Conservation (phyloP, 169 alveolate genomes). For the Plasmodium fragile region DNA sequence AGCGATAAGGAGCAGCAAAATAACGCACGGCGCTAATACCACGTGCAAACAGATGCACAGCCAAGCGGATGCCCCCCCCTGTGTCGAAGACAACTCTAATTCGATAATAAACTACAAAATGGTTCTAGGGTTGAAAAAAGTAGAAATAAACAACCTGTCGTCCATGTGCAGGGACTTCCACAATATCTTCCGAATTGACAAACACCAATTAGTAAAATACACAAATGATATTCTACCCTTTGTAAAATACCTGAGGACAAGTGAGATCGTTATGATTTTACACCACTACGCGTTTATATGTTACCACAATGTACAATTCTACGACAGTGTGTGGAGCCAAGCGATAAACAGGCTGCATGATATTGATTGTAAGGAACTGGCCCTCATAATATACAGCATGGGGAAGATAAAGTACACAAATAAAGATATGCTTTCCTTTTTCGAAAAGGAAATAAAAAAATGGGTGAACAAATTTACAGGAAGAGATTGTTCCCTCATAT, state of each 20-base stretch:
- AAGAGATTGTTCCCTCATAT: slow-evolving; percentile 72
- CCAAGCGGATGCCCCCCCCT: background rate
- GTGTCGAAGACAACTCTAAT: background rate
- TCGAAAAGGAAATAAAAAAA: slow-evolving; percentile 73
- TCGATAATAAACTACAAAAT: slow-evolving; percentile 70
- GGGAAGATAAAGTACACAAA: slow-evolving; percentile 74
- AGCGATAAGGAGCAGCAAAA: background rate
- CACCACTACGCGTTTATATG: slow-evolving; percentile 71
- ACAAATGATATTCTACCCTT: slow-evolving; percentile 71
- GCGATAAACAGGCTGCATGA: slow-evolving; percentile 32
- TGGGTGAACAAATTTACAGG: slow-evolving; percentile 63
- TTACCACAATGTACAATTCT: slow-evolving; percentile 41
- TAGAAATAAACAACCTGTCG: slow-evolving; percentile 53
- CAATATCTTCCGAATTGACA: slow-evolving; percentile 70
- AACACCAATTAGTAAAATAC: slow-evolving; percentile 49
- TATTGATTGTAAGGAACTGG: slow-evolving; percentile 75
- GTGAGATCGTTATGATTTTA: slow-evolving; percentile 75
- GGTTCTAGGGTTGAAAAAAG: slow-evolving; percentile 66
- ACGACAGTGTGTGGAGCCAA: slow-evolving; percentile 52
- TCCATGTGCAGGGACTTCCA: slow-evolving; percentile 76
- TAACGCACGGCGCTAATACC: background rate
- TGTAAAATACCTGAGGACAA: slow-evolving; percentile 61
- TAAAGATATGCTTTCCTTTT: slow-evolving; percentile 57
- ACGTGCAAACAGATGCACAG: background rate
- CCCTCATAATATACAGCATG: slow-evolving; percentile 72